Evolutionary conservation across 2,329 filamentous ascomycete species (phyloP).

Genomic region (Epichloe sylvatica): DNA sequence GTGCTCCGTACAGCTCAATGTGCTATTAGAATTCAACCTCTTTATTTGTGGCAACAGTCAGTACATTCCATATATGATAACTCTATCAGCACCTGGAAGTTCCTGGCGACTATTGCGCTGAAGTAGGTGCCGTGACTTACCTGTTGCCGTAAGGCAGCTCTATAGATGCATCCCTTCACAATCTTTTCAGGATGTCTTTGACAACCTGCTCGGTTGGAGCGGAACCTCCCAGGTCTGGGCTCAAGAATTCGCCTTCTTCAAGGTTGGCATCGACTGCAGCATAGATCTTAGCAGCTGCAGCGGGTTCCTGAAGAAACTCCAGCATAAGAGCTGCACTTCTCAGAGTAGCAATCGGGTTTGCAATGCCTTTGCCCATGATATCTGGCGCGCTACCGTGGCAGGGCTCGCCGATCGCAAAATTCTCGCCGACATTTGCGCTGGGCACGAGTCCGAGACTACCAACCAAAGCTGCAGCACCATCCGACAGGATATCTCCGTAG

Average conservation of each 20-base stretch:
- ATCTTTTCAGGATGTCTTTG: slow-evolving; percentile 67
- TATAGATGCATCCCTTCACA: slow-evolving; percentile 35
- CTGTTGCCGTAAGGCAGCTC: background rate
- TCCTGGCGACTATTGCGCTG: too few species aligned
- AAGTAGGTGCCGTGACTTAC: background rate
- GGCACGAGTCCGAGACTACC: slow-evolving; percentile 86
- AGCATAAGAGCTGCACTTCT: slow-evolving; percentile 88
- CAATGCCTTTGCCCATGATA: slow-evolving; percentile 82
- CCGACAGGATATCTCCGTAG: slow-evolving; percentile 92
- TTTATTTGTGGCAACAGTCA: too few species aligned
- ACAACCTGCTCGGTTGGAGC: slow-evolving; percentile 79
- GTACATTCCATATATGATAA: too few species aligned
- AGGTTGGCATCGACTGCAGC: slow-evolving; percentile 82
- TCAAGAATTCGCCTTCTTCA: slow-evolving; percentile 67
- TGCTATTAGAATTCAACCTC: too few species aligned
- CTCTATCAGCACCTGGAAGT: background rate
- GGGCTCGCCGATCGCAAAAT: slow-evolving; percentile 92
- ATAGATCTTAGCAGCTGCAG: slow-evolving; percentile 81
- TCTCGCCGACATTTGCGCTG: slow-evolving; percentile 85
- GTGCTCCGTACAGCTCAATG: too few species aligned
- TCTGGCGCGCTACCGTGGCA: slow-evolving; percentile 95
- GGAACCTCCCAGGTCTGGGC: slow-evolving; percentile 78
- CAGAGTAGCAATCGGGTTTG: slow-evolving; percentile 92
- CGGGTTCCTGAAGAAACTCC: slow-evolving; percentile 81
- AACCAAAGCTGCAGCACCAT: slow-evolving; percentile 87